These are phyloP conservation scores for Russula brevipes DNA, from an alignment of 768 basidiomycete species.

Conservation along the genomic window DNA sequence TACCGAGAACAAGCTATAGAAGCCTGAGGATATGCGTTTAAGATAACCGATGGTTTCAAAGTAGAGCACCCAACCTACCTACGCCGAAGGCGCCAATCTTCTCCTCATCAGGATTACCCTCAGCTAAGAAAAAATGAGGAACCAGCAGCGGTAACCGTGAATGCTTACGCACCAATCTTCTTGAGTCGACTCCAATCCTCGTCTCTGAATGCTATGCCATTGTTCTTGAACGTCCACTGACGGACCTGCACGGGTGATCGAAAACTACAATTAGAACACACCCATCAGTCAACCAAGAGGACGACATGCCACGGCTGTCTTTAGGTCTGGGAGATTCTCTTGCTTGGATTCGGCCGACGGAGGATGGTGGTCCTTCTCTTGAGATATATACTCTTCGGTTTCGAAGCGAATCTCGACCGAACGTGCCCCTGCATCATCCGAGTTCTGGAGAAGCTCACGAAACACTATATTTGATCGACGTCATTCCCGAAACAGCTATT, in stretches of 20 bases:
- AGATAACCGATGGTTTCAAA: background rate
- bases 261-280: background rate
- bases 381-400: slow-evolving; percentile 47
- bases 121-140: slow-evolving; percentile 43
- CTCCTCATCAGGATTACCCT: slow-evolving; percentile 90
- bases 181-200: slow-evolving; percentile 88
- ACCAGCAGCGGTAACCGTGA: too few species aligned
- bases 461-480: slow-evolving; percentile 40
- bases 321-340: slow-evolving; percentile 53
- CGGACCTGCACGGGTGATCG: slow-evolving; percentile 45
- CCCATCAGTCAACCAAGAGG: background rate
- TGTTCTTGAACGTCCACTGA: slow-evolving; percentile 84
- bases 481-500: background rate
- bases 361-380: slow-evolving; percentile 26
- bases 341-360: background rate
- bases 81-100: slow-evolving; percentile 96
- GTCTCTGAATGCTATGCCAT: slow-evolving; percentile 75
- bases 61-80: slow-evolving; percentile 37
- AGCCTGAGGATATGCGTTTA: slow-evolving; percentile 38
- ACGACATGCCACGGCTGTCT: slow-evolving; percentile 49
- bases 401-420: slow-evolving; percentile 77
- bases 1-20: slow-evolving; percentile 77
- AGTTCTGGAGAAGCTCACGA: slow-evolving; percentile 90
- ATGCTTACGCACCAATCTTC: slow-evolving; percentile 61
- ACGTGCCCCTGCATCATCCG: slow-evolving; percentile 81